Conservation (phyloP, 768 basidiomycete species). For the Dioszegia hungarica region DNA sequence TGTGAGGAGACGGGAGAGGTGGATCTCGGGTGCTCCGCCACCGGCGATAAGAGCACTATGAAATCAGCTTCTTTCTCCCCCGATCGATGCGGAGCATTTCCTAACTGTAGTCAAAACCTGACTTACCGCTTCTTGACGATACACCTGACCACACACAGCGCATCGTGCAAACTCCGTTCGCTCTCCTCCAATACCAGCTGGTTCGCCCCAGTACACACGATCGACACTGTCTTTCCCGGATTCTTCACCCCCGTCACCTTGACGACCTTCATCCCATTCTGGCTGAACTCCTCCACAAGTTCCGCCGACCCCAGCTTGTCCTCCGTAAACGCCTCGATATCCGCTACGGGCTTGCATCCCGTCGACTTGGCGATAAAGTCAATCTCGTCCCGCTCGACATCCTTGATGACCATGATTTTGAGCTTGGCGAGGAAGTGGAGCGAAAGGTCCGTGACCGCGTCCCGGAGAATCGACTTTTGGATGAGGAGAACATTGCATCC, state of each 20-base stretch:
- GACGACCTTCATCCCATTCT: constrained; percentile 79
- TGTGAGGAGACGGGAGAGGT: constrained; percentile 83
- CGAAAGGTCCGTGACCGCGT: constrained; percentile 97
- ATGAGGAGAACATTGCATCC: constrained; percentile 98
- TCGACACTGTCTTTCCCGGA: constrained; percentile 86
- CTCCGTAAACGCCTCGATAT: constrained; percentile 94
- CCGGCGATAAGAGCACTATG: constrained; percentile 84
- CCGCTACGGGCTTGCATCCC: constrained; percentile 91
- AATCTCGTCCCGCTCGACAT: constrained; percentile 97
- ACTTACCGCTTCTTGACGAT: constrained; percentile 93
- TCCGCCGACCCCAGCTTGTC: constrained; percentile 98
- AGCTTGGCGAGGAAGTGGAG: constrained; percentile 95
- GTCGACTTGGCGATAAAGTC: constrained; percentile 92
- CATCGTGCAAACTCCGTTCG: constrained; percentile 95
- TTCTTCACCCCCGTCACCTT: constrained; percentile 93
- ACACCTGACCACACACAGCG: constrained; percentile 96
- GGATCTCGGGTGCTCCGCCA: constrained; percentile 96
- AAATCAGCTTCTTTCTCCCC: neutral
- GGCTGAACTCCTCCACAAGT: constrained; percentile 78
- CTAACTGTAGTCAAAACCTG: too few species aligned
- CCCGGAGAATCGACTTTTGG: constrained; percentile 98
- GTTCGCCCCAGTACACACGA: constrained; percentile 92
- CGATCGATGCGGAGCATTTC: neutral
- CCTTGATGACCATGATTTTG: constrained; percentile 92
- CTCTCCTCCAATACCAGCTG: constrained; percentile 90